Base-by-base conservation (phyloP, 768 basidiomycete genomes). In the Lactifluus volemus region DNA sequence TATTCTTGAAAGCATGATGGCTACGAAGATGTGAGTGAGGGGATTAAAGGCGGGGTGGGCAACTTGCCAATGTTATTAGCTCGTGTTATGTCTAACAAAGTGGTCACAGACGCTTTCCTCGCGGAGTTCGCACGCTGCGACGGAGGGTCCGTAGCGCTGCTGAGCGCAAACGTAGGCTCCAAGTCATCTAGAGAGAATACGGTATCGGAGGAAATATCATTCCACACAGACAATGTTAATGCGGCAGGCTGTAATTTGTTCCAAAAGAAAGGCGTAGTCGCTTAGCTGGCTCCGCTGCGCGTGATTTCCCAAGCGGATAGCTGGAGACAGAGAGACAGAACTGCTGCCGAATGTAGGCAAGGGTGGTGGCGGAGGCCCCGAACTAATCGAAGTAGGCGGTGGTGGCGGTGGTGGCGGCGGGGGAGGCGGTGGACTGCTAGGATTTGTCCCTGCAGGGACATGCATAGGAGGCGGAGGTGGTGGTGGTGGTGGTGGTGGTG, bases 181-280 rank as follows among this genome's bases (percentile, higher is more conserved):
- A 98, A 74, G 68, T 93, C 92, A 4, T 78, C 77, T 65, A 93
- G 70, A 57, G 84, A 78, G 49, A 92, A 76, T 4, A 75, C 62
- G 0, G 79, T 64, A 12, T 72, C 68, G 0, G 70, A n/a, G 4
- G 73, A 67, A 10, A 82, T 61, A 32, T 89, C 85, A 53, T 76
- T 78, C 91, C 92, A 98, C 10, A 98, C 78, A 1, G 88, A 88
- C 7, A 78, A 67, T 3, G 66, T 63, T 4, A 79, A 65, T 5
- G 73, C 68, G 7, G 76, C 65, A 12, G 69, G 70, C n/a, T 78
- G 73, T 5, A 94, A 63, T 67, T 96, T 95, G 64, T 84, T 87
- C 93, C 94, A 96, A 71, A 92, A 92, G 76, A 97, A 93, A 2
- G 94, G 89, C 88, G 87, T 54, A 91, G 70, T 50, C 81, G 79